A percentile compares a stretch with the other conserved stretches of the same genome.
Evolutionary conservation across 2,329 filamentous ascomycete species (phyloP).

Genomic region (Colletotrichum incanum): DNA sequence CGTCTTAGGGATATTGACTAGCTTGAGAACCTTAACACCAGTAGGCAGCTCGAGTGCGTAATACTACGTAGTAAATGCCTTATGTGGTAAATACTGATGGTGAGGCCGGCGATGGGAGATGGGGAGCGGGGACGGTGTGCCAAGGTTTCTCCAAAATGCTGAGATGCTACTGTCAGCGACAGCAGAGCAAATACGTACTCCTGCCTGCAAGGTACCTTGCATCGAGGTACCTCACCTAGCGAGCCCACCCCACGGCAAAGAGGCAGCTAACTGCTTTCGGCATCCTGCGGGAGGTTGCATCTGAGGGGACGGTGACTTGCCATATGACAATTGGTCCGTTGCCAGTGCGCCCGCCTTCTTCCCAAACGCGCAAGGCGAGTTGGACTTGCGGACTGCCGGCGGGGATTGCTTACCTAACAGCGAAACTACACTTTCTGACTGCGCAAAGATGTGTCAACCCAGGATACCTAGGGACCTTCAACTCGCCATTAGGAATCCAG

Average conservation of each 20-base stretch:
- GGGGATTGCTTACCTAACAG: neutral
- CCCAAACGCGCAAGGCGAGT: neutral
- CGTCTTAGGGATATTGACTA: neutral
- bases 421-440: neutral
- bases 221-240: neutral
- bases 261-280: neutral
- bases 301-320: neutral
- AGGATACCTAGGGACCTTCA: neutral
- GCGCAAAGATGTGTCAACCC: neutral
- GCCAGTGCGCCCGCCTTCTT: neutral
- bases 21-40: neutral
- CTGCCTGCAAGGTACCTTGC: neutral
- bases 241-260: neutral
- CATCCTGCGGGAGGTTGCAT: neutral
- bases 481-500: too few species aligned
- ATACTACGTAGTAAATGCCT: neutral
- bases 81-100: neutral
- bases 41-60: neutral
- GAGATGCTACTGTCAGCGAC: neutral
- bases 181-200: neutral
- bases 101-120: neutral
- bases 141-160: neutral
- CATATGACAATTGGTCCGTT: neutral
- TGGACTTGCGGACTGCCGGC: neutral
- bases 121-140: neutral